These are phyloP conservation scores for Fusarium napiforme DNA, from an alignment of 2,329 filamentous ascomycete genomes.

Conservation along the genomic window DNA sequence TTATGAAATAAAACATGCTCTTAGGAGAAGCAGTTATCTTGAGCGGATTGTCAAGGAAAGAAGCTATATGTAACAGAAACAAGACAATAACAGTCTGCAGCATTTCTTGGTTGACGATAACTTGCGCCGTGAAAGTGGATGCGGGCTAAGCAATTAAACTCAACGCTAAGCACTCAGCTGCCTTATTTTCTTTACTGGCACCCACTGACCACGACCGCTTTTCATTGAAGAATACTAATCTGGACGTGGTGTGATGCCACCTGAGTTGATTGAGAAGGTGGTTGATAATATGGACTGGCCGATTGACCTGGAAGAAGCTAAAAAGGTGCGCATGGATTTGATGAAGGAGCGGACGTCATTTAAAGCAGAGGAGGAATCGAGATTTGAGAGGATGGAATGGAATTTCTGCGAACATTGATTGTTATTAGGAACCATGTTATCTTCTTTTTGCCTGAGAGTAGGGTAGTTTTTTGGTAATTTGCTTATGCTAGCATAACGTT, in stretches of 20 bases:
- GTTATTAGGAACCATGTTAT: not conserved
- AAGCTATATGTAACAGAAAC: not conserved
- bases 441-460: not conserved
- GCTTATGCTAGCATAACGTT: not conserved
- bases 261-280: not conserved
- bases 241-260: not conserved
- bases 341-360: not conserved
- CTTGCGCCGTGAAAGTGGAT: not conserved
- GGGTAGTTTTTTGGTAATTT: not conserved
- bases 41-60: rapidly evolving
- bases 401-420: not conserved
- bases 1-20: rapidly evolving
- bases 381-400: not conserved
- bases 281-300: not conserved
- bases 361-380: not conserved
- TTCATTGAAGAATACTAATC: not conserved
- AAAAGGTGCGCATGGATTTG: not conserved
- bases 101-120: not conserved
- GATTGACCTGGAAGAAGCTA: not conserved
- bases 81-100: not conserved
- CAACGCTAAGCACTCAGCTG: not conserved
- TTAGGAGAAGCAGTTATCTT: rapidly evolving
- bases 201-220: not conserved
- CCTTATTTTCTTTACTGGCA: not conserved
- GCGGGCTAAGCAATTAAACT: not conserved